Evolutionary conservation across 148 eudicot species (phyloP).

Genomic region (Nepenthes gracilis): DNA sequence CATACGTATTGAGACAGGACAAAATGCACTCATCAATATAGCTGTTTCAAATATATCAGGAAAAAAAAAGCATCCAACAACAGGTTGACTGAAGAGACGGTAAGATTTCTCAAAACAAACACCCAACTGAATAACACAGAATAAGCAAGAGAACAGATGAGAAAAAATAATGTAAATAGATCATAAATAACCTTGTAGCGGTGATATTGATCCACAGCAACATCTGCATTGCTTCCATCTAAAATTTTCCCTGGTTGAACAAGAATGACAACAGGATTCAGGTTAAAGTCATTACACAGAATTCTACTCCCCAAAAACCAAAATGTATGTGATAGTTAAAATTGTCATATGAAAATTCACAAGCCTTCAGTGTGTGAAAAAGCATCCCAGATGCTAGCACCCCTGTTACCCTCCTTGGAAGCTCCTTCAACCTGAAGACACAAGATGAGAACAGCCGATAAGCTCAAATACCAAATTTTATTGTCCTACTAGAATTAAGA

Average conservation of each 20-base stretch:
- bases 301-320: background rate
- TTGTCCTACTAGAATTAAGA: background rate
- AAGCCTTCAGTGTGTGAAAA: conserved; percentile 38
- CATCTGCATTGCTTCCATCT: conserved; percentile 69
- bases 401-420: conserved; percentile 44
- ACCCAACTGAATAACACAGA: background rate
- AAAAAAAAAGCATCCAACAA: too few species aligned
- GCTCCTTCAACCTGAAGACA: conserved; percentile 53
- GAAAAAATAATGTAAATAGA: conserved; percentile 1
- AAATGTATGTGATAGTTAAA: background rate
- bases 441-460: background rate
- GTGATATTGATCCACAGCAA: conserved; percentile 76
- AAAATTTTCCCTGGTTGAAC: conserved; percentile 27
- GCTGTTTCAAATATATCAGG: too few species aligned
- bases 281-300: background rate
- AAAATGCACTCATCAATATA: background rate
- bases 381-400: conserved; percentile 69
- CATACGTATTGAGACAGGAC: background rate
- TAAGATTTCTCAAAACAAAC: background rate
- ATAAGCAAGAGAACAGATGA: background rate
- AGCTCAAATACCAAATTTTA: background rate
- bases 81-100: background rate
- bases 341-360: background rate
- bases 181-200: conserved; percentile 58
- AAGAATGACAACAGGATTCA: conserved; percentile 3